A percentile compares a stretch with the other conserved stretches of the same genome.
Evolutionary conservation across 75 land plant species (phyloP).

Genomic region (Ceratopteris richardii): DNA sequence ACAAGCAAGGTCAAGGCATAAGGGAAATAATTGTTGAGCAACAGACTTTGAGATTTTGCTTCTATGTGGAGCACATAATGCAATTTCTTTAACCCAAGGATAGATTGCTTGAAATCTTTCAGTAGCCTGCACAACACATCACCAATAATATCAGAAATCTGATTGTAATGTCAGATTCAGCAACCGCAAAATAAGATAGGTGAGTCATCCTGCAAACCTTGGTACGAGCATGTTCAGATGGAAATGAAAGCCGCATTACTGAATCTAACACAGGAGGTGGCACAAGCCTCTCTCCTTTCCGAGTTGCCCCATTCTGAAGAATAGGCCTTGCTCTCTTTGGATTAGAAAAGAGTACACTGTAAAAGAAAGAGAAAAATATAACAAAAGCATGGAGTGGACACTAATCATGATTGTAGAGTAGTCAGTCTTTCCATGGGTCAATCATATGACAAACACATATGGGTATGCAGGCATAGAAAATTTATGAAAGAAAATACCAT

Average conservation of each 20-base stretch:
- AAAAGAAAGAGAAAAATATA: neutral
- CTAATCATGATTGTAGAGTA: no score
- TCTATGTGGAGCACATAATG: conserved; percentile 67
- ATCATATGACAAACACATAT: no score
- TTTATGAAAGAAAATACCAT: no score
- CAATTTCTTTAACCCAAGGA: conserved; percentile 73
- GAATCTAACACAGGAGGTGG: conserved; percentile 65
- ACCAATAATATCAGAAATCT: no score
- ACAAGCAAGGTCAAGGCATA: conserved; percentile 4
- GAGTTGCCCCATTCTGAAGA: conserved; percentile 65
- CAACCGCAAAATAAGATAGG: no score
- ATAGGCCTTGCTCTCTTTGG: conserved; percentile 58
- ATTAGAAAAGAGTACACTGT: conserved; percentile 25
- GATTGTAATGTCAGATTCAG: no score
- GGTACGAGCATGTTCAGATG: conserved; percentile 57
- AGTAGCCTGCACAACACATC: conserved; percentile 44
- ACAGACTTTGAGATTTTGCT: conserved; percentile 78
- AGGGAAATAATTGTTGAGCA: conserved; percentile 60
- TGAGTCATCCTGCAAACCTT: conserved; percentile 59
- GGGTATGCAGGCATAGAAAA: no score
- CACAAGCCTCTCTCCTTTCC: conserved; percentile 85
- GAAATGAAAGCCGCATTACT: conserved; percentile 57
- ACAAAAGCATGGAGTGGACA: no score
- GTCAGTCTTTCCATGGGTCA: no score
- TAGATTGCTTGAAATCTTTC: conserved; percentile 88